Percentiles rank a stretch among this genome's conserved stretches.
Evolutionary conservation across 108 stramenopile species (phyloP).

Genomic region (Thalassiosira profunda): DNA sequence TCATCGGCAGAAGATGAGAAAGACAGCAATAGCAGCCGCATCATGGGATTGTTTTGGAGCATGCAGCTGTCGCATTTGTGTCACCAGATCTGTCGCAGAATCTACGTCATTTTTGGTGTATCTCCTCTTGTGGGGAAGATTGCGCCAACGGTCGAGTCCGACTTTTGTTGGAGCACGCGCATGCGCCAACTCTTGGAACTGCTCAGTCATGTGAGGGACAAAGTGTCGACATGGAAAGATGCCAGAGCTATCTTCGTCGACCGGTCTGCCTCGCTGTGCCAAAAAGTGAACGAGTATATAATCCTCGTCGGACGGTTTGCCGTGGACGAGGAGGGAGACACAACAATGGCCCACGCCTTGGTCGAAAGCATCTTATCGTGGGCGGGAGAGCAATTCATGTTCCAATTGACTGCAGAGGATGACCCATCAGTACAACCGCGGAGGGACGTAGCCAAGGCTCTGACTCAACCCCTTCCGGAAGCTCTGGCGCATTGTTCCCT

Average conservation of each 20-base stretch:
- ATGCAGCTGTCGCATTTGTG: constrained; percentile 22
- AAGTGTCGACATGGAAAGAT: neutral
- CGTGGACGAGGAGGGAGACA: constrained; percentile 1
- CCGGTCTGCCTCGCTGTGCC: neutral
- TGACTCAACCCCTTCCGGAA: constrained; percentile 1
- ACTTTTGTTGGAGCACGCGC: neutral
- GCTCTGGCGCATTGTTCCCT: neutral
- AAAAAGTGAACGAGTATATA: constrained; percentile 26
- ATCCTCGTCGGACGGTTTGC: constrained; percentile 22
- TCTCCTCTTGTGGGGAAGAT: constrained; percentile 7
- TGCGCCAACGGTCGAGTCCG: neutral
- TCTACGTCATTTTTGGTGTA: constrained; percentile 20
- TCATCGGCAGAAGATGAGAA: neutral
- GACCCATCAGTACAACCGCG: constrained; percentile 24
- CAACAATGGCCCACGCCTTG: constrained; percentile 6
- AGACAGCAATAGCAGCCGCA: constrained; percentile 3
- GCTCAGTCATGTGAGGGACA: constrained; percentile 12
- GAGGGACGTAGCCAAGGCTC: constrained; percentile 39
- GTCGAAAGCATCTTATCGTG: constrained; percentile 23
- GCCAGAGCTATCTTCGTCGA: constrained; percentile 8
- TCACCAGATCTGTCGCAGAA: constrained; percentile 23
- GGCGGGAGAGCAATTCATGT: constrained; percentile 2
- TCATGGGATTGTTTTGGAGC: constrained; percentile 17
- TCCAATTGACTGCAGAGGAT: neutral
- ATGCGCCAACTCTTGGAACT: constrained; percentile 9